Conservation (phyloP, 2,329 filamentous ascomycete genomes). For the Talaromyces funiculosus region DNA sequence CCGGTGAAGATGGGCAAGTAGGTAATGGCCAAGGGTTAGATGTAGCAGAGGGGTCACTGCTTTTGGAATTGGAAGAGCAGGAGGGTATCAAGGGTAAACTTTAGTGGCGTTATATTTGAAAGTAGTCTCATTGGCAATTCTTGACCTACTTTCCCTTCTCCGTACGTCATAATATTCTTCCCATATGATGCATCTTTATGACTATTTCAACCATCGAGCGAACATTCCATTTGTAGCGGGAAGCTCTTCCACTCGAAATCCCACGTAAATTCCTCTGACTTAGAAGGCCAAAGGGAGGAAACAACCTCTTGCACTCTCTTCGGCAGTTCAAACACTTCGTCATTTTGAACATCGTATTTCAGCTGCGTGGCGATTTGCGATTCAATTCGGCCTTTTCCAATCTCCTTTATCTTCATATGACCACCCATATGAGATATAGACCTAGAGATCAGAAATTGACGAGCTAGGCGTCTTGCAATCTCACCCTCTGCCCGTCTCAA, state of each 20-base stretch:
- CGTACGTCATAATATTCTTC: no score
- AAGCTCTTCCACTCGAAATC: constrained; percentile 4
- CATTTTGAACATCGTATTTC: background rate
- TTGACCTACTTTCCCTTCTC: no score
- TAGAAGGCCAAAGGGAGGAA: background rate
- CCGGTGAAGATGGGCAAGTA: background rate
- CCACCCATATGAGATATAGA: background rate
- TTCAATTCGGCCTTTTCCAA: background rate
- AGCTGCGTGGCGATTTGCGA: background rate
- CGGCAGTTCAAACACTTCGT: background rate
- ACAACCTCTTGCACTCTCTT: background rate
- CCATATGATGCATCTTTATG: no score
- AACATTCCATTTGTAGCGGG: background rate
- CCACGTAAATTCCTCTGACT: background rate
- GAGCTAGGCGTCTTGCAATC: background rate
- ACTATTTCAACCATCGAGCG: no score
- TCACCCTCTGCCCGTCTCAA: background rate
- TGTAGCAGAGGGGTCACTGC: background rate
- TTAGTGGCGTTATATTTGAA: background rate
- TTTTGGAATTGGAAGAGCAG: background rate
- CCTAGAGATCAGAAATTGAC: background rate
- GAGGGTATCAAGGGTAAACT: background rate
- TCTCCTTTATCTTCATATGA: background rate
- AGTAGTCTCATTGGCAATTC: no score
- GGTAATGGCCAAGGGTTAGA: background rate